A percentile compares a stretch with the other conserved stretches of the same genome.
Evolutionary conservation across 352 stramenopile genomes (phyloP).

Genomic region (Pythium plurisporium): DNA sequence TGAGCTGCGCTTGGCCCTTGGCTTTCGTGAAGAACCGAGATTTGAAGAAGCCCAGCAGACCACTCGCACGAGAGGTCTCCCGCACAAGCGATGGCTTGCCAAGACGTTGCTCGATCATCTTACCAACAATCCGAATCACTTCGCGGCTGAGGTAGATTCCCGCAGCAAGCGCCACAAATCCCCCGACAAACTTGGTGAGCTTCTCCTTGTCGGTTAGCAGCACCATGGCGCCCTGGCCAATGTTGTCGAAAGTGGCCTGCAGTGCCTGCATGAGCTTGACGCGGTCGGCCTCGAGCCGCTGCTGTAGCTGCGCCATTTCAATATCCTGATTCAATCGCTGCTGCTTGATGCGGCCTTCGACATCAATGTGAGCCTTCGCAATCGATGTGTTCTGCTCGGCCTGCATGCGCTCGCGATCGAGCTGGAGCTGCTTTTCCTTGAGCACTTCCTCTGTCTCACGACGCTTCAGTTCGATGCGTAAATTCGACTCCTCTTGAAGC

Average conservation of each 20-base stretch:
- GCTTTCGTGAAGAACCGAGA: constrained; percentile 22
- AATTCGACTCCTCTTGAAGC: constrained; percentile 55
- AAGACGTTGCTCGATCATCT: constrained; percentile 57
- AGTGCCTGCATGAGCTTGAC: constrained; percentile 61
- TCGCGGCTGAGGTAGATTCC: constrained; percentile 66
- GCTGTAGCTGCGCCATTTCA: constrained; percentile 56
- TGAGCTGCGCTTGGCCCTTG: constrained; percentile 39
- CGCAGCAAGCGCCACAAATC: constrained; percentile 47
- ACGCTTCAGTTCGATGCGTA: constrained; percentile 48
- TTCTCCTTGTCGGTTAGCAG: constrained; percentile 60
- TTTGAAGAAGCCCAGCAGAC: constrained; percentile 39
- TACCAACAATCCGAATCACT: constrained; percentile 47
- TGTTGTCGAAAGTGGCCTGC: constrained; percentile 63
- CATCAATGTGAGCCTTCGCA: constrained; percentile 54
- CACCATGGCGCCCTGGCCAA: constrained; percentile 48
- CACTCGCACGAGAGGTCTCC: constrained; percentile 54
- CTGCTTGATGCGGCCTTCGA: constrained; percentile 62
- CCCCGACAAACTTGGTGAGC: constrained; percentile 51
- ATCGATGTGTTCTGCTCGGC: constrained; percentile 61
- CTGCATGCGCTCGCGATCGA: constrained; percentile 41
- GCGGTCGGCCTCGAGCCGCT: constrained; percentile 57
- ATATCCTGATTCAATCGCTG: constrained; percentile 71
- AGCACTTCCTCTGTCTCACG: constrained; percentile 60
- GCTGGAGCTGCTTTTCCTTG: constrained; percentile 45
- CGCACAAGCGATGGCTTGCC: constrained; percentile 70